phyloP scores from a whole-genome alignment of 306 rosid species.

The Lagenaria siceraria region DNA sequence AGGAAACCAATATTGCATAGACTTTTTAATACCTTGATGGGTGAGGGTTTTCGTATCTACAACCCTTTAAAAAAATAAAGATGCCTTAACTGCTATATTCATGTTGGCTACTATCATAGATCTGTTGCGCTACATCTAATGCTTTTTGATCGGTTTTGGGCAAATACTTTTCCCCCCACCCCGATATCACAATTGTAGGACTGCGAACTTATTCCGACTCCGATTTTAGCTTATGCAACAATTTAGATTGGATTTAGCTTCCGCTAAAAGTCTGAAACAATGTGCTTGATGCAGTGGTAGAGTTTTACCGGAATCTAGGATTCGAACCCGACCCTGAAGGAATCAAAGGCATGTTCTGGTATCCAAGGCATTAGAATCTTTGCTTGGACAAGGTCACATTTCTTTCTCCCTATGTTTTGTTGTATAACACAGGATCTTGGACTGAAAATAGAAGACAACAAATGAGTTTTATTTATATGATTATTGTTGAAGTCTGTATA shows the following conservation, averaged over 20 bases:
- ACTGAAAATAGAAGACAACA: background rate
- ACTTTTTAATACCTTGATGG: no score
- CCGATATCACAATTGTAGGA: background rate
- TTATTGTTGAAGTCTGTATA: background rate
- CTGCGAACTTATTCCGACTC: background rate
- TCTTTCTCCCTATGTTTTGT: background rate
- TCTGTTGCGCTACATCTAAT: background rate
- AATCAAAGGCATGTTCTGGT: slow-evolving; percentile 96
- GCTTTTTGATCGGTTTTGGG: background rate
- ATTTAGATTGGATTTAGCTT: background rate
- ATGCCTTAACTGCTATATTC: background rate
- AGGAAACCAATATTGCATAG: background rate
- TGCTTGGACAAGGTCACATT: slow-evolving; percentile 7
- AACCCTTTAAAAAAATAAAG: background rate
- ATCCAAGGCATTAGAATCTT: slow-evolving; percentile 41
- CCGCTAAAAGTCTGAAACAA: background rate
- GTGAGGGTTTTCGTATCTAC: background rate
- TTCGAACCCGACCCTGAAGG: slow-evolving; percentile 97
- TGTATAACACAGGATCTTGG: slow-evolving; percentile 5
- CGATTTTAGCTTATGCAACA: background rate
- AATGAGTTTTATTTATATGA: background rate
- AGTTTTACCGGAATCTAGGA: slow-evolving; percentile 80
- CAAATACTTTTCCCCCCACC: background rate
- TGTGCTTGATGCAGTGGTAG: slow-evolving; percentile 58
- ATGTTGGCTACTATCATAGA: background rate